Evolutionary conservation across 163 green algal genomes (phyloP).

Genomic region (Smithsoniella earleae): DNA sequence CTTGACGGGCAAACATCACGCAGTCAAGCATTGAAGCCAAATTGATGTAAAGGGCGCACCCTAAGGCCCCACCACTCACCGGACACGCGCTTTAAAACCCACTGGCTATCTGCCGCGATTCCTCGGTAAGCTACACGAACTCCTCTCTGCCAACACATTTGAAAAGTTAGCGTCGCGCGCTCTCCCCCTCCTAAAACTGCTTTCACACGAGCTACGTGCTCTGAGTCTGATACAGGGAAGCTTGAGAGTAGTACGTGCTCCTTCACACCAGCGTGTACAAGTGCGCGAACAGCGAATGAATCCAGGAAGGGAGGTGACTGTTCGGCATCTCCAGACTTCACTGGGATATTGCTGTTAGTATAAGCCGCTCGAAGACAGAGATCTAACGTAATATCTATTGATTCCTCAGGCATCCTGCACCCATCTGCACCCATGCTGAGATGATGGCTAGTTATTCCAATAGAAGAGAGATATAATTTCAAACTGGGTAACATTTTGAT

Average conservation of each 20-base stretch:
- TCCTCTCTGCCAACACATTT: not conserved
- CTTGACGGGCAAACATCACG: no score
- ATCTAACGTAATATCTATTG: slow-evolving; percentile 25
- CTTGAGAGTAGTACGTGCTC: slow-evolving; percentile 8
- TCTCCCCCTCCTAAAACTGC: slow-evolving; percentile 1
- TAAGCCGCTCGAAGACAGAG: slow-evolving; percentile 22
- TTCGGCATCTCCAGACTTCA: not conserved
- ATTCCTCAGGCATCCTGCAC: slow-evolving; percentile 15
- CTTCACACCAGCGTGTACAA: not conserved
- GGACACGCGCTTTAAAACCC: not conserved
- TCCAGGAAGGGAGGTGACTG: slow-evolving; percentile 3
- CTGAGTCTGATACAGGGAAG: not conserved
- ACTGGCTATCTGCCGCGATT: not conserved
- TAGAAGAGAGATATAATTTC: no score
- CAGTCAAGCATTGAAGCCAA: not conserved
- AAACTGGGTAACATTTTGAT: no score
- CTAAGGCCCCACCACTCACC: not conserved
- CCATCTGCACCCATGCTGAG: no score
- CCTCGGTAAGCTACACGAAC: slow-evolving; percentile 17
- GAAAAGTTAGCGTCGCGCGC: slow-evolving; percentile 1
- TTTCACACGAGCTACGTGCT: not conserved
- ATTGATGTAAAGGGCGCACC: not conserved
- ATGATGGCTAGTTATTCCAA: no score
- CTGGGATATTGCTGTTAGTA: not conserved
- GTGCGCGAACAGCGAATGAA: not conserved